Evolutionary conservation across 352 stramenopile species (phyloP).

Genomic region (Globisporangium mamillatum): DNA sequence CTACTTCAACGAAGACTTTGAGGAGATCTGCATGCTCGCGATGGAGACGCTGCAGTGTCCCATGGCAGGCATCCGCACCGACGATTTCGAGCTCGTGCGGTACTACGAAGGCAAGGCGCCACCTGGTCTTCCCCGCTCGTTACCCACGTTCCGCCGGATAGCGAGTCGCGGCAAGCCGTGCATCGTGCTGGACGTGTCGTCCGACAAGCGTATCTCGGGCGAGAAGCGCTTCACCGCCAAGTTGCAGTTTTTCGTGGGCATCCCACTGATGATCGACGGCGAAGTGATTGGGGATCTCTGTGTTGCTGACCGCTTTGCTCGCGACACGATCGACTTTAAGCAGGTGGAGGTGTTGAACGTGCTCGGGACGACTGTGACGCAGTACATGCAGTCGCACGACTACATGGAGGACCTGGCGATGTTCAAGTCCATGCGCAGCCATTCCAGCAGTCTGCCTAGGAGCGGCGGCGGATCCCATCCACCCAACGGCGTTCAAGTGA

Average conservation of each 20-base stretch:
- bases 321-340: conserved; percentile 81
- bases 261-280: conserved; percentile 79
- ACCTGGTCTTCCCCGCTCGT: conserved; percentile 58
- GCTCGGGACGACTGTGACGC: conserved; percentile 82
- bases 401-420: conserved; percentile 74
- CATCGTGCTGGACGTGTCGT: conserved; percentile 85
- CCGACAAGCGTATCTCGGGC: conserved; percentile 86
- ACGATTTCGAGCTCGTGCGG: conserved; percentile 85
- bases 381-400: conserved; percentile 86
- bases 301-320: conserved; percentile 75
- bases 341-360: conserved; percentile 85
- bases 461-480: conserved; percentile 5
- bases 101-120: conserved; percentile 63
- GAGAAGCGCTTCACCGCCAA: conserved; percentile 82
- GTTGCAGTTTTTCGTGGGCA: conserved; percentile 87
- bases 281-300: conserved; percentile 86
- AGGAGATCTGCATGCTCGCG: conserved; percentile 84
- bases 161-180: conserved; percentile 84
- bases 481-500: conserved; percentile 30
- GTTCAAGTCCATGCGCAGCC: conserved; percentile 51
- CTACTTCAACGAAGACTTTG: conserved; percentile 89
- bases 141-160: conserved; percentile 85
- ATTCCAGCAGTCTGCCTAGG: conserved; percentile 3
- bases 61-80: conserved; percentile 85
- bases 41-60: conserved; percentile 86